Base-by-base conservation (phyloP, 352 stramenopile species). In the Globisporangium heterothallicum region DNA sequence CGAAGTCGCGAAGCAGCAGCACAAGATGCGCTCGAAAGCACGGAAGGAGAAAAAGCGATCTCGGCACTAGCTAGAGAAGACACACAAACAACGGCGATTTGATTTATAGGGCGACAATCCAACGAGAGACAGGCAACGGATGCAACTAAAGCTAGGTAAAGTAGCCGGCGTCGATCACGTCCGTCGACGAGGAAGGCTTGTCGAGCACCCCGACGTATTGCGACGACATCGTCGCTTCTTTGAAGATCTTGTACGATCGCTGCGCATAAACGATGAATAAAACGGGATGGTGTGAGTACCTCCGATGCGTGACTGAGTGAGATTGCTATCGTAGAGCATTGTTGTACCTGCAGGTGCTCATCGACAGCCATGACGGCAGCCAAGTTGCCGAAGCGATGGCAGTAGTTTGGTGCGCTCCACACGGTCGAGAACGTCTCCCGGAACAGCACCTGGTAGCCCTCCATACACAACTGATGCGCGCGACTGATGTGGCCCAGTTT, bases 391-490 rank as follows among this genome's bases (percentile, higher is more conserved):
- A 88, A 88, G 42, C 84, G 77, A 53, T 95, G 89, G 53, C 84
- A 95, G 57, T 94, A 95, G 69, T 95, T 95, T 6, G 84, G 84
- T 2, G 84, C 84, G 29, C 72, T 89, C 75, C 83, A 95, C 36
- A 95, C 74, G 8, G 84, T 95, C 14, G 78, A 86, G 50, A 90
- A 86, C 2, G 74, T 81, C 50, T 88, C 75, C 52, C 78, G 62
- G 49, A 88, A 88, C 16, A 88, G 72, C 52, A 86, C 78, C 51
- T 90, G 79, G 50, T 74, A 90, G 44, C 79, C 82, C 42, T 90
- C 80, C 81, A 94, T 94, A 45, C 84, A 90, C 13, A 95, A 64
- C 58, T 95, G 84, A 52, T 95, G 84, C 8, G 79, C 84, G 49
- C 84, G 68, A 14, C 74, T 84, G 56, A 95, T 92, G 57, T 92